A percentile compares a stretch with the other conserved stretches of the same genome.
Evolutionary conservation across 768 basidiomycete genomes (phyloP).

Genomic region (Tricholoma flavovirens): DNA sequence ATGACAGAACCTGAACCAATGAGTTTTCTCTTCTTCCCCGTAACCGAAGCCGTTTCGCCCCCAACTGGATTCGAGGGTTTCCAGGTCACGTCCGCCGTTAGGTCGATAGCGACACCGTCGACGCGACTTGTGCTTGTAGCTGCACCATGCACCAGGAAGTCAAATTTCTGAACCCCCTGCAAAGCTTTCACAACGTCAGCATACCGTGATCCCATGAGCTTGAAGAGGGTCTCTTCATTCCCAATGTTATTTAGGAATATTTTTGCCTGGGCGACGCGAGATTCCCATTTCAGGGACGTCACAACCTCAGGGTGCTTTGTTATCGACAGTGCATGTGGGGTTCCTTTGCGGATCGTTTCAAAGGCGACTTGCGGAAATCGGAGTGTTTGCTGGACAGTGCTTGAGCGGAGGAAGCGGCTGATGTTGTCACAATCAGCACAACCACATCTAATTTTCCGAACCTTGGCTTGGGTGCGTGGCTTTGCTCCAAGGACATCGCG

Average conservation of each 20-base stretch:
- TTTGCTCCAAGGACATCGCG: constrained; percentile 22
- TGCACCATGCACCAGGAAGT: not conserved
- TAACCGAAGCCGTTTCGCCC: not conserved
- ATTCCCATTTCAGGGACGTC: constrained; percentile 16
- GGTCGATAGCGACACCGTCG: too few relatives aligned
- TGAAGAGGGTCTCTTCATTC: not conserved
- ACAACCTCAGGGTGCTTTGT: constrained; percentile 21
- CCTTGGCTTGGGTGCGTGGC: constrained; percentile 5
- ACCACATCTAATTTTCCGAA: constrained; percentile 28
- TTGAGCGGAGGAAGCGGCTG: constrained; percentile 22
- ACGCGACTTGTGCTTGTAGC: not conserved
- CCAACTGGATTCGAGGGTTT: not conserved
- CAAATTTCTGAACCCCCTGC: not conserved
- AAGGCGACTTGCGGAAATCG: constrained; percentile 16
- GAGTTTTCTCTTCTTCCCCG: not conserved
- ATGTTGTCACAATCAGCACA: constrained; percentile 23
- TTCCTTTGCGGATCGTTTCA: constrained; percentile 18
- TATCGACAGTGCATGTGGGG: constrained; percentile 22
- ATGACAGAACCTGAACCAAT: not conserved
- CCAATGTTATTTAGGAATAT: constrained; percentile 15
- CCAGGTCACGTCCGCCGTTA: too few relatives aligned
- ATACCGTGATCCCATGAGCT: not conserved
- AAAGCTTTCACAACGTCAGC: not conserved
- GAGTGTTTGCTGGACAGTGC: constrained; percentile 12
- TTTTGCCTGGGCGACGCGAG: constrained; percentile 18